These are phyloP conservation scores for Apiospora koreana DNA, from an alignment of 2,329 filamentous ascomycete genomes.

Conservation along the genomic window DNA sequence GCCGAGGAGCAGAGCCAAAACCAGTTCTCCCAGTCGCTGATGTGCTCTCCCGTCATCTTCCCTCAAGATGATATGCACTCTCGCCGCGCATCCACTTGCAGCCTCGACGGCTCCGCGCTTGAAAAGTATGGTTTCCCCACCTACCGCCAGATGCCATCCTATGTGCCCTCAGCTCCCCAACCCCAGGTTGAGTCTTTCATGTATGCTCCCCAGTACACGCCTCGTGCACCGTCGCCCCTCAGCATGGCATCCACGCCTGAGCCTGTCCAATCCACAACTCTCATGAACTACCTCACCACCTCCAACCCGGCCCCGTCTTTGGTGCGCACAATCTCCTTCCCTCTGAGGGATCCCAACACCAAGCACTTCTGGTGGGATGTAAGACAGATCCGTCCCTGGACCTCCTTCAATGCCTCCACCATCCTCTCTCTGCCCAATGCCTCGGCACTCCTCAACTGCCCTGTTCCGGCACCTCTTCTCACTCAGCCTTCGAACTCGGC, in stretches of 20 bases:
- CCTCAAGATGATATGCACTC: conserved; percentile 41
- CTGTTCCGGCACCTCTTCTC: conserved; percentile 63
- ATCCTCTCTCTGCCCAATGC: conserved; percentile 75
- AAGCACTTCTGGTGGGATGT: conserved; percentile 97
- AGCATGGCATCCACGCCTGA: conserved; percentile 43
- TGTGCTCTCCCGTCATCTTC: conserved; percentile 66
- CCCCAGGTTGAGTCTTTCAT: conserved; percentile 45
- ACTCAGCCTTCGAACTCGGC: conserved; percentile 57
- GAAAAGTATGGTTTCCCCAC: conserved; percentile 80
- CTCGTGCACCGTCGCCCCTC: conserved; percentile 43
- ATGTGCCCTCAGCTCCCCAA: conserved; percentile 38
- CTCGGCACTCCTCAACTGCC: conserved; percentile 69
- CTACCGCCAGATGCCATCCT: conserved; percentile 72
- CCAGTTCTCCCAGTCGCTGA: conserved; percentile 48
- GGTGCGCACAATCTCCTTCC: conserved; percentile 76
- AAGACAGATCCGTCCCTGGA: conserved; percentile 83
- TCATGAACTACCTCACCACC: conserved; percentile 76
- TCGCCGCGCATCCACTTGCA: conserved; percentile 65
- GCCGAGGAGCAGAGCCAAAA: conserved; percentile 33
- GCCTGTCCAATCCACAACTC: conserved; percentile 61
- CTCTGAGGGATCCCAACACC: conserved; percentile 63
- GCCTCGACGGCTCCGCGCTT: conserved; percentile 64
- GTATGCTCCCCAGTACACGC: conserved; percentile 43
- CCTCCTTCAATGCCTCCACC: conserved; percentile 71
- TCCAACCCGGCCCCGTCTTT: conserved; percentile 81